phyloP scores from a whole-genome alignment of 352 stramenopile genomes.

The Globisporangium paddicum region DNA sequence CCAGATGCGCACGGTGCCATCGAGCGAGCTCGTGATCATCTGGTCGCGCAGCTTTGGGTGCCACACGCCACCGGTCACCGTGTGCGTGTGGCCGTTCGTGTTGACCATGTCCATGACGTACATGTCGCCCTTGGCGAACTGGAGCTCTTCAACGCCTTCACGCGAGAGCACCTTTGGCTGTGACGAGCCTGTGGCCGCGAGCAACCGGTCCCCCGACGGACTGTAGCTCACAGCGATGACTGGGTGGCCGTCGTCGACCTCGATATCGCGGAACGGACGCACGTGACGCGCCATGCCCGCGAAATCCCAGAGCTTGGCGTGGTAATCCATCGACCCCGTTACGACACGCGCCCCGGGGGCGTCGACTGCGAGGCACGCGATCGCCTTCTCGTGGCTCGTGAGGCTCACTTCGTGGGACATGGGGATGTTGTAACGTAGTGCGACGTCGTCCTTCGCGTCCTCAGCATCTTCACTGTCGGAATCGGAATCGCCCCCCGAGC shows the following conservation, averaged over 20 bases:
- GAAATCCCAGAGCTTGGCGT: conserved; percentile 86
- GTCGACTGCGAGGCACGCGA: conserved; percentile 73
- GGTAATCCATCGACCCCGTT: conserved; percentile 81
- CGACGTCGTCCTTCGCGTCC: conserved; percentile 45
- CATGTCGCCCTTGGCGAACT: conserved; percentile 84
- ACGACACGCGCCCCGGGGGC: conserved; percentile 58
- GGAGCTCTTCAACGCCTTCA: conserved; percentile 74
- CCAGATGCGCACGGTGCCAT: conserved; percentile 80
- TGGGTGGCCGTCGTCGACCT: conserved; percentile 77
- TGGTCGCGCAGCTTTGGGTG: conserved; percentile 61
- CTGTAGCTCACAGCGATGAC: conserved; percentile 79
- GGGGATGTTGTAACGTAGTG: conserved; percentile 58
- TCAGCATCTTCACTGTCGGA: conserved; percentile 19
- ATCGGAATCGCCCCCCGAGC: not conserved
- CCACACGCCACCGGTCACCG: conserved; percentile 63
- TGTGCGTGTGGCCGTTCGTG: conserved; percentile 80
- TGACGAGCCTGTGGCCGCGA: conserved; percentile 65
- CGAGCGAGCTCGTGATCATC: conserved; percentile 78
- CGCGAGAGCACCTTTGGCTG: conserved; percentile 74
- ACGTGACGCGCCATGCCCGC: conserved; percentile 81
- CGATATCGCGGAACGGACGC: conserved; percentile 70
- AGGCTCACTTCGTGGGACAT: conserved; percentile 69
- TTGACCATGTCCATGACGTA: conserved; percentile 86
- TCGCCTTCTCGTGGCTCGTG: conserved; percentile 45
- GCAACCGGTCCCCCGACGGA: conserved; percentile 65